Evolutionary conservation across 768 basidiomycete species (phyloP).

Genomic region (Coprinellus aureogranulatus): DNA sequence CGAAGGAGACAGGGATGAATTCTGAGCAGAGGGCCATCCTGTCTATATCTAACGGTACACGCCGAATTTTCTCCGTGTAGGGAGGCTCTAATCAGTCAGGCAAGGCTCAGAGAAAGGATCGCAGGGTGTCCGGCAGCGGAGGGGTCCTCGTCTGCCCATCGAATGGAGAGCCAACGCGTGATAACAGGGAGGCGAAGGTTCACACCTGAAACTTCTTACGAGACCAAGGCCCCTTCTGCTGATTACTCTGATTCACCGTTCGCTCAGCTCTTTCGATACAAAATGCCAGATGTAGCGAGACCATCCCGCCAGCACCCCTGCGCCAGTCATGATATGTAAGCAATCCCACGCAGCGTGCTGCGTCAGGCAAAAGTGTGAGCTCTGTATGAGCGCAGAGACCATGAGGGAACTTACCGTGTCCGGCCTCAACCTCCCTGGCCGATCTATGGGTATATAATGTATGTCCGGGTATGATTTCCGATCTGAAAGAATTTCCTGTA

Average conservation of each 20-base stretch:
- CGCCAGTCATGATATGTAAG: slow-evolving; percentile 47
- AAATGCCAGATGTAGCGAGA: slow-evolving; percentile 50
- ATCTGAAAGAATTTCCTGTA: slow-evolving; percentile 40
- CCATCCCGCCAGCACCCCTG: slow-evolving; percentile 51
- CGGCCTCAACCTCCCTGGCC: slow-evolving; percentile 58
- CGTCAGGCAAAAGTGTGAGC: not conserved
- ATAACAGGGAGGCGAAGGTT: no score
- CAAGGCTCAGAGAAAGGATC: no score
- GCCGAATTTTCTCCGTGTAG: no score
- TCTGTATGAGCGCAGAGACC: not conserved
- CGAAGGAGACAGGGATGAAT: no score
- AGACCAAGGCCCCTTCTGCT: no score
- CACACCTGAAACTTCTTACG: no score
- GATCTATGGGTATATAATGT: slow-evolving; percentile 59
- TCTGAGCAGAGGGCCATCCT: no score
- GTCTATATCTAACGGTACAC: no score
- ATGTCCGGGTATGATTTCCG: slow-evolving; percentile 48
- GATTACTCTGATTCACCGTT: not conserved
- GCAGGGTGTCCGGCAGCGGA: no score
- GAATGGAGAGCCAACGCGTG: no score
- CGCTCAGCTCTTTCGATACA: slow-evolving; percentile 18
- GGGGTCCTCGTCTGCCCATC: no score
- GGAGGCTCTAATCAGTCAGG: no score
- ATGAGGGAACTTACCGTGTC: slow-evolving; percentile 51
- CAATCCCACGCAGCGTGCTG: slow-evolving; percentile 46